These are phyloP conservation scores for Lachnellula suecica DNA, from an alignment of 2,329 filamentous ascomycete genomes.

Conservation along the genomic window DNA sequence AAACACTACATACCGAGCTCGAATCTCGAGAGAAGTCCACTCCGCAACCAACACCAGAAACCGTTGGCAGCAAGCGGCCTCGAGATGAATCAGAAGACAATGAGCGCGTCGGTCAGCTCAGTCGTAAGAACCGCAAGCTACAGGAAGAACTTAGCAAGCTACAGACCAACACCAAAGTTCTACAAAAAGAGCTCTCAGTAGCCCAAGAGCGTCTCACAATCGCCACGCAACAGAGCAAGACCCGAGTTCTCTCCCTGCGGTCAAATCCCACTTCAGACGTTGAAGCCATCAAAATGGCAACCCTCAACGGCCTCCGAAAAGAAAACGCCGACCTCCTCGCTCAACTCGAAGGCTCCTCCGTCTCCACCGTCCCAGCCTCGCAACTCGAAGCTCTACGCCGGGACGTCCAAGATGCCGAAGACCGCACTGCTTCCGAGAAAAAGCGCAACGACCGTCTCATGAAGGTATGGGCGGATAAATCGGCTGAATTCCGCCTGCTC, in stretches of 20 bases:
- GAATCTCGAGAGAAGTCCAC: conserved; percentile 55
- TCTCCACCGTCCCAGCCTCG: conserved; percentile 64
- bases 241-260: conserved; percentile 79
- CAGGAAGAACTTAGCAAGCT: conserved; percentile 73
- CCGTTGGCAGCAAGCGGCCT: conserved; percentile 61
- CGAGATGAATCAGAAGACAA: conserved; percentile 55
- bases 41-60: conserved; percentile 35
- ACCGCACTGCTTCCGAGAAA: conserved; percentile 69
- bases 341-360: conserved; percentile 54
- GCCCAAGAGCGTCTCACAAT: conserved; percentile 69
- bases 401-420: conserved; percentile 70
- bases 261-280: conserved; percentile 89
- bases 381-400: conserved; percentile 74
- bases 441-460: conserved; percentile 86
- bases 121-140: conserved; percentile 83
- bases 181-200: conserved; percentile 75
- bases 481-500: conserved; percentile 91
- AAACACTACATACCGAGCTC: conserved; percentile 73
- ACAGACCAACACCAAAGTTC: conserved; percentile 67
- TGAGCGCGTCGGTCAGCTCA: conserved; percentile 76
- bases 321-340: conserved; percentile 84
- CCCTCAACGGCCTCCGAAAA: conserved; percentile 71
- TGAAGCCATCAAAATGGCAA: conserved; percentile 80
- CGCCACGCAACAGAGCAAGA: conserved; percentile 67
- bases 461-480: conserved; percentile 89